Evolutionary conservation across 768 basidiomycete species (phyloP).

Genomic region (Tricholoma furcatifolium): DNA sequence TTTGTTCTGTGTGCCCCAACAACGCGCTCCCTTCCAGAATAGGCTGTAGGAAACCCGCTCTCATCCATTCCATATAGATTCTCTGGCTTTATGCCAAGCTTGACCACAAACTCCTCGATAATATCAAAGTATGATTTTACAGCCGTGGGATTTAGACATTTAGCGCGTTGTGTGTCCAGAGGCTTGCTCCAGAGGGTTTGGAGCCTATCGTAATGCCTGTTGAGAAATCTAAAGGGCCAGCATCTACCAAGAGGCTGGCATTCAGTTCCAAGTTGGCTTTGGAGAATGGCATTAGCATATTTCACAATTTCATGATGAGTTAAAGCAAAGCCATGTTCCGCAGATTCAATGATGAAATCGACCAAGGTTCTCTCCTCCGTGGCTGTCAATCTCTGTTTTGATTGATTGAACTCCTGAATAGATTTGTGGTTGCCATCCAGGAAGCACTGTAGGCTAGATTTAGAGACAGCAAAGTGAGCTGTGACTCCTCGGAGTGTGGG

Average conservation of each 20-base stretch:
- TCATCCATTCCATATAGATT: conserved; percentile 40
- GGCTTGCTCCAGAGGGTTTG: conserved; percentile 32
- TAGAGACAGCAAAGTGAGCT: conserved; percentile 8
- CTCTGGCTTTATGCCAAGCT: conserved; percentile 17
- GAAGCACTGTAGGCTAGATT: conserved; percentile 15
- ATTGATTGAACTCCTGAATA: conserved; percentile 12
- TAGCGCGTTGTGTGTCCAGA: conserved; percentile 28
- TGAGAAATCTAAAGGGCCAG: conserved; percentile 29
- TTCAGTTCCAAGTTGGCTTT: conserved; percentile 9
- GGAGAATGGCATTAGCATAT: conserved; percentile 26
- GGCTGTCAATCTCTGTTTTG: conserved; percentile 24
- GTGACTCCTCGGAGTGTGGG: conserved; percentile 17
- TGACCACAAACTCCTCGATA: conserved; percentile 23
- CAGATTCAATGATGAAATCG: conserved; percentile 24
- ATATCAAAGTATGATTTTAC: conserved; percentile 19
- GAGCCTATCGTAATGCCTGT: conserved; percentile 23
- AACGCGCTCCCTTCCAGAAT: not conserved
- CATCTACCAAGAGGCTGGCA: conserved; percentile 21
- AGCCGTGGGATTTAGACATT: conserved; percentile 25
- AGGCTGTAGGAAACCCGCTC: conserved; percentile 26
- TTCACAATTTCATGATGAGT: conserved; percentile 15
- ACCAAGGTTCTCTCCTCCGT: conserved; percentile 29
- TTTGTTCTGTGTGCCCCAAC: not conserved
- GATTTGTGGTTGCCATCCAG: conserved; percentile 1
- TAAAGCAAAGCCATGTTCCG: conserved; percentile 27